Base-by-base conservation (phyloP, 805 yeast species). In the Metschnikowia baotianmanensis region DNA sequence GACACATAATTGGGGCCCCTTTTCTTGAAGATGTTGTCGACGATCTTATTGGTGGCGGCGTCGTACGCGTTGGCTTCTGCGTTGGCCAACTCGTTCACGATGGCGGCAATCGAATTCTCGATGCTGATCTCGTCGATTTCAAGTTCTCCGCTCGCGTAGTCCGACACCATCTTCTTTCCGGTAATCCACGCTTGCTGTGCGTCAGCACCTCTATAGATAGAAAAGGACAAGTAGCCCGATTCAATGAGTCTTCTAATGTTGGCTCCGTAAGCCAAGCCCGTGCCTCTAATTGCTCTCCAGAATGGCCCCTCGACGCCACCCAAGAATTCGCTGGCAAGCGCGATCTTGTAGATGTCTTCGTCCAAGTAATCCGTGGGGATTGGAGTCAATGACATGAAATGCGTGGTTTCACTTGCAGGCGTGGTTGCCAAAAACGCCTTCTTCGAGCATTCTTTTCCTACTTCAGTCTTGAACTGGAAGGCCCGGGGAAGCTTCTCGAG, bases 251-350 rank as follows among this genome's bases (percentile, higher is more conserved):
- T 71, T 31, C 71, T 57, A 51, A 87, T 70, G 31, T 45, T 45
- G 1, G 91, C 93, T 27, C 96, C 97, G 60, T 93, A 93, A 0
- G 97, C 97, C 31, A 86, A 68, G 2, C 99, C 99, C 1, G 89
- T 76, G 29, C 99, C 99, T 63, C 99, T 78, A 24, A 93, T 86
- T 41, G 95, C 96, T 54, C 87, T 77, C 97, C 98, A 91, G 48
- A 91, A 83, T 25, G 98, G 99, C 3, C 99, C 99, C 61, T 93
- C 99, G 15, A 87, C 88, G 26, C 88, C 84, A 49, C 83, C 85
- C 41, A 93, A 68, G 53, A 81, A 84, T 40, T 85, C 89, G 6
- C 83, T 74, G 6, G 89, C 86, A 20, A 90, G 72, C 0, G 83
- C 74, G 29, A 91, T 71, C 19, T 82, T 83, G 37, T 84, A 80